Evolutionary conservation across 495 filamentous ascomycete species (phyloP), one percentile per base, ranked within the genome.

Genomic region (Aspergillus funiculosus): DNA sequence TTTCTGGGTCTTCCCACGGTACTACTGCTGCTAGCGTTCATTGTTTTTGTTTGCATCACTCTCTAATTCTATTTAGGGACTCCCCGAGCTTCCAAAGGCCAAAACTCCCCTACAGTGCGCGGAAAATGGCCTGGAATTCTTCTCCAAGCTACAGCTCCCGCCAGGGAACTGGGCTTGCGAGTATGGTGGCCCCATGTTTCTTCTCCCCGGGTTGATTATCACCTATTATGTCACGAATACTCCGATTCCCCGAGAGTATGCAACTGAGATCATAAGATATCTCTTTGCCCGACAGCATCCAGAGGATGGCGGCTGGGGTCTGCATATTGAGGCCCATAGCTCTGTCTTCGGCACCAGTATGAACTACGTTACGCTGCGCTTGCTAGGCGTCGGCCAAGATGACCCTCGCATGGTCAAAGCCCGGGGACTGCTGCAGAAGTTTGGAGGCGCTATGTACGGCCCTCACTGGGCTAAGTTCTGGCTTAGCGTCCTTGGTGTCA

Each of bases 381-480:
- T 98, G 8, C 72, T 96, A n/a, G 94, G 94, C n/a, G 86, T 87
- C 10, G 78, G 79, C 37, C 83, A 88, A 24, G 88, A 96, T 39
- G 84, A 98, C 52, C 79, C 82, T 21, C 76, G 82, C 17, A 87
- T 96, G 80, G 72, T 90, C 35, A 94, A 89, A 64, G 94, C 94
- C 4, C 78, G 92, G 34, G 82, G 77, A 2, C 82, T 80, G 22
- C 70, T 97, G 15, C 87, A 95, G 65, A 77, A 83, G 56, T 76
- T 98, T 46, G 92, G 92, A 3, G 91, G 94, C 36, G 89, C 87
- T 11, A 72, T 85, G 7, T 79, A 85, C 57, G 84, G 79, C 1
- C 94, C 92, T 9, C 94, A 96, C 59, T 98, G 92, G 92, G 81
- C 83, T 6, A 98, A 98, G 58, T 90, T 94, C 63, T 90, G 88